phyloP scores from a whole-genome alignment of 2,329 filamentous ascomycete genomes.

The Tolypocladium tundrense region DNA sequence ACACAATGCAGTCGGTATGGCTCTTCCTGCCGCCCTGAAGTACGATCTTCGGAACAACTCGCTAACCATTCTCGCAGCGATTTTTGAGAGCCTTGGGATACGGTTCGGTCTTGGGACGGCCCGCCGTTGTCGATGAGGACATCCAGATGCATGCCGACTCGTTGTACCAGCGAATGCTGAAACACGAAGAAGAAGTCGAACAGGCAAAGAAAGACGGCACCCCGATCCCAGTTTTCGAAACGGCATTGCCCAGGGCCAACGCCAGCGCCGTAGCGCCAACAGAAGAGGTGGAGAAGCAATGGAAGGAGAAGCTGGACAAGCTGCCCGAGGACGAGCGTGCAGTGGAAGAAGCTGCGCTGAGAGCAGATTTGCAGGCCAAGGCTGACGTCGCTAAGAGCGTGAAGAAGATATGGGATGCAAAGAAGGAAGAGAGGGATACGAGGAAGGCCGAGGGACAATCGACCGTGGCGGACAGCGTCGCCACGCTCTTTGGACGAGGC shows the following conservation, averaged over 20 bases:
- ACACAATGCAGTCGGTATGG: slow-evolving; percentile 71
- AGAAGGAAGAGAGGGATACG: slow-evolving; percentile 45
- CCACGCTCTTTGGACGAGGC: slow-evolving; percentile 17
- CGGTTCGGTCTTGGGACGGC: slow-evolving; percentile 54
- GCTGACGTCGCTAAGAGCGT: slow-evolving; percentile 48
- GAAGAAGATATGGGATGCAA: slow-evolving; percentile 41
- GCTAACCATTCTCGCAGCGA: slow-evolving; percentile 37
- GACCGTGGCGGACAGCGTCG: slow-evolving; percentile 19
- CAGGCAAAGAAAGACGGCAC: slow-evolving; percentile 53
- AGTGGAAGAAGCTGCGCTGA: slow-evolving; percentile 53
- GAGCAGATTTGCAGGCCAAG: slow-evolving; percentile 51
- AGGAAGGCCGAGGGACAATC: slow-evolving; percentile 22
- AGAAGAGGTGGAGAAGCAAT: slow-evolving; percentile 37
- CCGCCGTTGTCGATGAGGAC: slow-evolving; percentile 64
- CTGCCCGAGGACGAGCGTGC: slow-evolving; percentile 47
- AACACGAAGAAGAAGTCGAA: slow-evolving; percentile 67
- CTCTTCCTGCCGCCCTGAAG: background rate
- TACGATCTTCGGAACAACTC: background rate
- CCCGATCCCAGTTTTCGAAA: slow-evolving; percentile 49
- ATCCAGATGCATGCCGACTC: slow-evolving; percentile 95
- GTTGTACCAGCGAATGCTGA: slow-evolving; percentile 78
- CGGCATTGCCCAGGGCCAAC: slow-evolving; percentile 34
- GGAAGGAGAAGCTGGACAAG: slow-evolving; percentile 47
- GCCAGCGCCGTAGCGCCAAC: slow-evolving; percentile 17
- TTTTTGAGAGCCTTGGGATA: slow-evolving; percentile 89